A percentile compares a stretch with the other conserved stretches of the same genome.
Evolutionary conservation across 805 yeast species (phyloP).

Genomic region (Ogataea ramenticola): DNA sequence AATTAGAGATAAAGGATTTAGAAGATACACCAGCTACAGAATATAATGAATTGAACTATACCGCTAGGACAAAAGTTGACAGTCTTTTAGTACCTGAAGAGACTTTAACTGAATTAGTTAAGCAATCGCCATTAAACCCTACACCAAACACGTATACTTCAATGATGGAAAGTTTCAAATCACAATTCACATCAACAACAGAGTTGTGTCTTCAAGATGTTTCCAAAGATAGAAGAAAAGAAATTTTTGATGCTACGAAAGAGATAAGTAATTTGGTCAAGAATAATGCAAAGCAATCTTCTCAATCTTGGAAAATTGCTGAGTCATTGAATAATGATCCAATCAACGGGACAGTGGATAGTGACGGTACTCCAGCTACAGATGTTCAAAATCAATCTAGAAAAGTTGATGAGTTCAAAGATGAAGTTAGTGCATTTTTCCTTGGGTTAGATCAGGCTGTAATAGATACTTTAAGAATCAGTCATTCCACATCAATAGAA

Average conservation of each 20-base stretch:
- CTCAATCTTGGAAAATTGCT: constrained; percentile 33
- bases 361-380: too few relatives aligned
- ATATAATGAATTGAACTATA: constrained; percentile 40
- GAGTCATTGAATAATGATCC: constrained; percentile 17
- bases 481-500: constrained; percentile 70
- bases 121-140: constrained; percentile 22
- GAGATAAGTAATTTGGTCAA: constrained; percentile 43
- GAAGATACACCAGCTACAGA: constrained; percentile 39
- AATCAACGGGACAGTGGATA: constrained; percentile 11
- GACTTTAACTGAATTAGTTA: constrained; percentile 7
- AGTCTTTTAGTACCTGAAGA: constrained; percentile 20
- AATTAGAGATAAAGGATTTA: constrained; percentile 43
- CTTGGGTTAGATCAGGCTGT: constrained; percentile 23
- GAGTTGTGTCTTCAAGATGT: constrained; percentile 11
- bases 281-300: constrained; percentile 47
- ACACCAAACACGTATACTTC: constrained; percentile 18
- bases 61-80: constrained; percentile 20
- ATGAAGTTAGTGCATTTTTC: constrained; percentile 4
- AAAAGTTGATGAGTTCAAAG: not conserved
- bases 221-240: constrained; percentile 20
- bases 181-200: constrained; percentile 9
- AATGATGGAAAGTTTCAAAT: constrained; percentile 14
- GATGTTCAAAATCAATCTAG: not conserved
- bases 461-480: constrained; percentile 45
- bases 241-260: constrained; percentile 34